phyloP scores from a whole-genome alignment of 768 basidiomycete species.

The Chalciporus chontae region DNA sequence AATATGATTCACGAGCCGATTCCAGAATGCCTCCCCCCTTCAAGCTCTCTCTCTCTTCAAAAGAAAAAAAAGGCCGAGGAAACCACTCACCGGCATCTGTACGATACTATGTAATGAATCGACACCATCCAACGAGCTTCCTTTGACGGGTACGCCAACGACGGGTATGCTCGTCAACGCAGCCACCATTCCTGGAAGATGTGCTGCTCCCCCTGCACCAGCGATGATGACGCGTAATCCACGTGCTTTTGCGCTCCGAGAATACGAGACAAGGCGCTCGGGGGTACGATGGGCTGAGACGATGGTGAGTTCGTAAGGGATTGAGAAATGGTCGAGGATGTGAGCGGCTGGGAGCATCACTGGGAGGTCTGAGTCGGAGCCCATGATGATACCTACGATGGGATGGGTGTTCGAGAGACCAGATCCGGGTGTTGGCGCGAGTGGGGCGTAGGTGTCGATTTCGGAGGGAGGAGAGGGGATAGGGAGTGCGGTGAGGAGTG shows the following conservation, averaged over 20 bases:
- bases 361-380: conserved; percentile 96
- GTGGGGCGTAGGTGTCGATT: conserved; percentile 50
- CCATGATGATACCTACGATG: conserved; percentile 94
- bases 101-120: conserved; percentile 98
- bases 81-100: conserved; percentile 98
- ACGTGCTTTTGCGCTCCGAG: conserved; percentile 63
- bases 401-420: conserved; percentile 65
- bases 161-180: conserved; percentile 91
- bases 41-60: too few species aligned
- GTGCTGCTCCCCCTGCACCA: conserved; percentile 97
- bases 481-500: conserved; percentile 68
- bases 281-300: conserved; percentile 97
- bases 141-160: conserved; percentile 95
- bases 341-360: conserved; percentile 86
- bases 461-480: conserved; percentile 38
- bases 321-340: conserved; percentile 73
- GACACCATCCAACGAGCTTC: conserved; percentile 89
- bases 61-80: too few species aligned
- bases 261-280: conserved; percentile 77
- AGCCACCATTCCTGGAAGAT: conserved; percentile 98
- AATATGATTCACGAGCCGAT: background rate
- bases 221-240: conserved; percentile 81
- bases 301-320: conserved; percentile 93
- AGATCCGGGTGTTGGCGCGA: conserved; percentile 38
- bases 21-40: background rate